Conservation (phyloP, 75 land plant genomes). For the Pinus albicaulis region DNA sequence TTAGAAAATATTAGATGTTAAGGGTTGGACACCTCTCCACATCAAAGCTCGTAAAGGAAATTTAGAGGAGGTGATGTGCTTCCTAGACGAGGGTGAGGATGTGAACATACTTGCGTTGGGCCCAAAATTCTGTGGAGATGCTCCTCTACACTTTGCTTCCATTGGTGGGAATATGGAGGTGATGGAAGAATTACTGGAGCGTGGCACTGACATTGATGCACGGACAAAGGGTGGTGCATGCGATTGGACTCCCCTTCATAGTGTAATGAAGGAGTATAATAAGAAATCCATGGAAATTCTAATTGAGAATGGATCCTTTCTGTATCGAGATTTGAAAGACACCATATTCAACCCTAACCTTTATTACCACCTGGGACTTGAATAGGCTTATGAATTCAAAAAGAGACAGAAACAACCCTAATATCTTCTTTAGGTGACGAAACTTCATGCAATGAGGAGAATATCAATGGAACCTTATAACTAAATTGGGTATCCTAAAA, state of each 20-base stretch:
- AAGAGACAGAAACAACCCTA: slow-evolving; percentile 10
- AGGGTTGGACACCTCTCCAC: slow-evolving; percentile 91
- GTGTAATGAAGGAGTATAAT: slow-evolving; percentile 18
- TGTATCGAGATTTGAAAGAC: slow-evolving; percentile 72
- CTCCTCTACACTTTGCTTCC: slow-evolving; percentile 92
- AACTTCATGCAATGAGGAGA: slow-evolving; percentile 11
- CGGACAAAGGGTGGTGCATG: too few species aligned
- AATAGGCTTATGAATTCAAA: slow-evolving; percentile 71
- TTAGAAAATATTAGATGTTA: slow-evolving; percentile 43
- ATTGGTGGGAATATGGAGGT: slow-evolving; percentile 80
- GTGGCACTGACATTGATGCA: slow-evolving; percentile 36
- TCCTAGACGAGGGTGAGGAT: slow-evolving; percentile 72
- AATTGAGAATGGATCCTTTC: slow-evolving; percentile 88
- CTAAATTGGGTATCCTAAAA: too few species aligned
- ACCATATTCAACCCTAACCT: slow-evolving; percentile 87
- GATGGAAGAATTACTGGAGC: slow-evolving; percentile 86
- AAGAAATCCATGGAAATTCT: slow-evolving; percentile 77
- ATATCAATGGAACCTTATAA: neutral
- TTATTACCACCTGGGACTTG: slow-evolving; percentile 85
- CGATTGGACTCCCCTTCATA: too few species aligned
- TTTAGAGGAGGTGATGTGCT: slow-evolving; percentile 20
- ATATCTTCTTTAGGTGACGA: too few species aligned
- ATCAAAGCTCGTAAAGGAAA: slow-evolving; percentile 78
- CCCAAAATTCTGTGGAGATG: slow-evolving; percentile 67
- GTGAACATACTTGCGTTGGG: slow-evolving; percentile 77